Evolutionary conservation across 2,329 filamentous ascomycete species (phyloP), one percentile per base, ranked within the genome.

Genomic region (Keithomyces neogunnii): DNA sequence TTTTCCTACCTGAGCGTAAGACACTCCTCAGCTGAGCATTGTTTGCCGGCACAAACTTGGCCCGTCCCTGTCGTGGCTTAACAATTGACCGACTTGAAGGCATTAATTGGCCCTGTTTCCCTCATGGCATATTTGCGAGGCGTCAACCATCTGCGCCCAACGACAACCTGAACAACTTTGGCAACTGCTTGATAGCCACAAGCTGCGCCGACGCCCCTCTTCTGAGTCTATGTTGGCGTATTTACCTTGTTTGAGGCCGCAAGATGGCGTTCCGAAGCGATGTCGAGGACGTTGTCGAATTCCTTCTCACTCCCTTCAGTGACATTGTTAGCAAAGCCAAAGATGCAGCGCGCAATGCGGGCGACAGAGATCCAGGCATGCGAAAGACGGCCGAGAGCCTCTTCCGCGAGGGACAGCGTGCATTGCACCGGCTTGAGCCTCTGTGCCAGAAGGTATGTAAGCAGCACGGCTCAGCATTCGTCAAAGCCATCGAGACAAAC

Each of bases 291-390:
- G 63, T 72, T 19, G 57, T 59, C 47, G 66, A 69, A 39, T 70
- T 80, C 45, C 71, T 78, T 40, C 63, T 79, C 38, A 68, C 68
- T 38, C 75, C 76, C 19, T 81, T 80, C 57, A 68, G 63, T 49
- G 75, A 80, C 48, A 73, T 80, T 51, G 71, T 78, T 50, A 70
- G 75, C 43, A 78, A 78, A 65, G 76, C 71, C 33, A 73, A 65
- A 33, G 55, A 58, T 5, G 77, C 77, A 0, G 59, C 73, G 47
- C 65, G 69, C 31, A 77, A 78, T 67, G 74, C 75, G 8, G 71
- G 65, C 43, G 66, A 69, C 49, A 60, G 68, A 30, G 63, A 71
- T 53, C 51, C 57, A 39, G 4, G 30, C 29, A 80, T 81, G 77
- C 66, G 70, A 58, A 75, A 73, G 62, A 72, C 74, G 19, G 74